A percentile compares a stretch with the other conserved stretches of the same genome.
phyloP scores from a whole-genome alignment of 1,284 basidiomycete species.

The Cystobasidium pallidum region DNA sequence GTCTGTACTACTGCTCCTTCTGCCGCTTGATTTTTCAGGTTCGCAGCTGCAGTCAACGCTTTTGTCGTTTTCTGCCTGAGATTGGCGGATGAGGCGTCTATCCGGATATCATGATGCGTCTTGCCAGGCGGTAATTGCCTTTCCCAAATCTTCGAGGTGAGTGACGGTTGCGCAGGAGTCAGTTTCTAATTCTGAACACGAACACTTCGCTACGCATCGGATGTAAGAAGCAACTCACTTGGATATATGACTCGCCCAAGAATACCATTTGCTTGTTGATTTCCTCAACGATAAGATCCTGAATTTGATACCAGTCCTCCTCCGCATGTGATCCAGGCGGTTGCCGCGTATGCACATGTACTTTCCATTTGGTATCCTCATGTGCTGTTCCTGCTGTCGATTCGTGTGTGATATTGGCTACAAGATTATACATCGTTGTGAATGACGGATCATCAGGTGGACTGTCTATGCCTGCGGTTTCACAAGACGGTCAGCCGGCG shows the following conservation, averaged over 20 bases:
- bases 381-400: conserved; percentile 90
- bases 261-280: conserved; percentile 97
- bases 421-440: conserved; percentile 83
- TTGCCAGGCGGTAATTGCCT: conserved; percentile 35
- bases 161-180: too few relatives aligned
- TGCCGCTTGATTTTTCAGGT: conserved; percentile 27
- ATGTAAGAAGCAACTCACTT: conserved; percentile 62
- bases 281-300: conserved; percentile 95
- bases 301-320: conserved; percentile 95
- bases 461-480: conserved; percentile 72
- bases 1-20: conserved; percentile 35
- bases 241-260: conserved; percentile 91
- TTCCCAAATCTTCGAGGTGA: conserved; percentile 44
- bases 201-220: background rate
- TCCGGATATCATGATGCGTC: conserved; percentile 27
- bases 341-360: conserved; percentile 70
- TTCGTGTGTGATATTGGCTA: conserved; percentile 93
- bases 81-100: conserved; percentile 31
- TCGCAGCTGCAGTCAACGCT: conserved; percentile 40
- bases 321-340: conserved; percentile 52
- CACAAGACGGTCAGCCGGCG: background rate
- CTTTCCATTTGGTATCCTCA: conserved; percentile 85
- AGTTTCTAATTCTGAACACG: too few relatives aligned
- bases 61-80: conserved; percentile 41
- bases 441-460: conserved; percentile 61